A percentile compares a stretch with the other conserved stretches of the same genome.
Conservation (phyloP, 129 eudicot genomes). For the Cynara cardunculus region DNA sequence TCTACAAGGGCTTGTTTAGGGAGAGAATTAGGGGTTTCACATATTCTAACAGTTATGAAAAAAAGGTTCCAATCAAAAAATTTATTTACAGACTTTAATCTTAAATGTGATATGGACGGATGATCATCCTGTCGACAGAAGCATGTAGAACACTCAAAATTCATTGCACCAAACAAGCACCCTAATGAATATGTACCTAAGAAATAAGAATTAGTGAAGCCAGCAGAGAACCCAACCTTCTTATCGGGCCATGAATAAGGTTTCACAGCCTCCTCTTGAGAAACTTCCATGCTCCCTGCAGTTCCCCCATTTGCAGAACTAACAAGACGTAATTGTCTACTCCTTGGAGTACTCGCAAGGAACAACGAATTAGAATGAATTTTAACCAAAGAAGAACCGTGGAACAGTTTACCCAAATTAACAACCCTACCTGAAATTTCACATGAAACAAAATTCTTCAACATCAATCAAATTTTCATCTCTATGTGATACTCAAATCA, state of each 20-base stretch:
- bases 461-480: background rate
- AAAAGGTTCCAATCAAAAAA: background rate
- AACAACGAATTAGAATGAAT: slow-evolving; percentile 16
- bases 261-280: slow-evolving; percentile 35
- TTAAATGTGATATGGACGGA: background rate
- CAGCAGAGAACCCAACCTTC: slow-evolving; percentile 40
- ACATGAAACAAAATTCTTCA: background rate
- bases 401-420: slow-evolving; percentile 23
- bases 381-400: slow-evolving; percentile 16
- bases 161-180: background rate
- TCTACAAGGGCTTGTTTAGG: too few relatives aligned
- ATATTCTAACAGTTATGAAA: too few relatives aligned
- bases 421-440: slow-evolving; percentile 31
- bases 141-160: background rate
- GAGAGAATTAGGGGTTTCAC: too few relatives aligned
- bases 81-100: background rate
- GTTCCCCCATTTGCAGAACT: slow-evolving; percentile 25
- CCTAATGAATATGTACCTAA: background rate
- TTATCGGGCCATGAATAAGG: slow-evolving; percentile 58
- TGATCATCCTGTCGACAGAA: background rate
- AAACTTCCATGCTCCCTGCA: slow-evolving; percentile 27
- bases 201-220: background rate
- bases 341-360: slow-evolving; percentile 10
- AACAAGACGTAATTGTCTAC: slow-evolving; percentile 19
- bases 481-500: background rate